Conservation (phyloP, 2,329 filamentous ascomycete species). For the Beauveria brongniartii region DNA sequence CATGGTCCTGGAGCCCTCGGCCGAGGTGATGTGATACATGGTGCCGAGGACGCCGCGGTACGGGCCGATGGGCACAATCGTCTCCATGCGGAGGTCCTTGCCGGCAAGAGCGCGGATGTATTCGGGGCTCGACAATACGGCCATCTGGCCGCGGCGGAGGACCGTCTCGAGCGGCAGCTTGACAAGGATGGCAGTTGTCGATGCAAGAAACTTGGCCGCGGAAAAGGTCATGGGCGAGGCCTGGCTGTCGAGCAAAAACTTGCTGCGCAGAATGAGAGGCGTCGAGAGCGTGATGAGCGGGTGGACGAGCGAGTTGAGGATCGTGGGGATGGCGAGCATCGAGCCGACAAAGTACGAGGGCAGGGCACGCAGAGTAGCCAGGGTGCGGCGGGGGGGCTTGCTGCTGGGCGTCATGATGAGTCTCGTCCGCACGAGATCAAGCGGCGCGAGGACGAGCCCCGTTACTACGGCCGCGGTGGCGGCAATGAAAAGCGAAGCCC, state of each 20-base stretch:
- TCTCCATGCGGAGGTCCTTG: slow-evolving; percentile 45
- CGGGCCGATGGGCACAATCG: slow-evolving; percentile 69
- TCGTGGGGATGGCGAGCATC: slow-evolving; percentile 68
- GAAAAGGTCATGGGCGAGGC: slow-evolving; percentile 76
- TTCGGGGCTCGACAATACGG: slow-evolving; percentile 51
- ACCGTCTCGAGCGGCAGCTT: slow-evolving; percentile 90
- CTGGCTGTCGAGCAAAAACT: slow-evolving; percentile 74
- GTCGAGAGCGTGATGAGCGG: slow-evolving; percentile 75
- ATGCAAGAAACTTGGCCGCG: slow-evolving; percentile 72
- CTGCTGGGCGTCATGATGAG: slow-evolving; percentile 79
- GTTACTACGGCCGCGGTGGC: slow-evolving; percentile 59
- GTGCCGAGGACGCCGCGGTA: slow-evolving; percentile 87
- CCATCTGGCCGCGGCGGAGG: slow-evolving; percentile 77
- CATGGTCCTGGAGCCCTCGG: slow-evolving; percentile 62
- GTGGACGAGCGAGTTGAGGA: slow-evolving; percentile 78
- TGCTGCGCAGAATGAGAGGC: slow-evolving; percentile 78
- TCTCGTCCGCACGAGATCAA: slow-evolving; percentile 82
- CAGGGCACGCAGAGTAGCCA: slow-evolving; percentile 68
- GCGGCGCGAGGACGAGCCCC: slow-evolving; percentile 71
- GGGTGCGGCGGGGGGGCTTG: slow-evolving; percentile 65
- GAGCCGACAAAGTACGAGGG: slow-evolving; percentile 69
- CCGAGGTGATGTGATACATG: slow-evolving; percentile 76
- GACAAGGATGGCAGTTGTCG: slow-evolving; percentile 70
- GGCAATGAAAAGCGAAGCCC: slow-evolving; percentile 69
- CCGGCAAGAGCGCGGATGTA: slow-evolving; percentile 42